Evolutionary conservation across 75 land plant genomes (phyloP), one percentile per base, ranked within the genome.

Genomic region (Pinus tabuliformis): DNA sequence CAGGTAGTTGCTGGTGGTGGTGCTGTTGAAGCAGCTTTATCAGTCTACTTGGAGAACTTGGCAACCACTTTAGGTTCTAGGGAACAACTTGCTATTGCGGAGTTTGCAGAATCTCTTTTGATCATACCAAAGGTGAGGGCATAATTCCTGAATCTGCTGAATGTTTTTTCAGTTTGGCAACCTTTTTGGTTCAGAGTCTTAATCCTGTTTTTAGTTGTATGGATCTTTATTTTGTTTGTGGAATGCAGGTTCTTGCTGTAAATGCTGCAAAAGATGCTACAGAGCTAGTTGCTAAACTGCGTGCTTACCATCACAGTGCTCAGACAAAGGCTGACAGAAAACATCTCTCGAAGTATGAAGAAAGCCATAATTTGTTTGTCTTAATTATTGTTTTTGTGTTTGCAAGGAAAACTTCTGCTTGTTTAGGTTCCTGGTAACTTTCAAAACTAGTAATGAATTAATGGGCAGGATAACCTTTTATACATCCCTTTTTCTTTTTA

Each of bases 1-100:
- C 83, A 96, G 99, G 97, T 97, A 5, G 99, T 97, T 73, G 99
- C 99, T 85, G 99, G 99, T 73, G 99, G 98, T 61, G 99, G 98
- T 77, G 98, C 99, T 15, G 99, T 94, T 57, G 99, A 97, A 89
- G 90, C 99, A 70, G 98, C 99, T 22, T 82, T 97, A 58, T 97
- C 99, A 68, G 98, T 92, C 3, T 94, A 90, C 76, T 84, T 97
- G 82, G 98, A 97, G 73, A 81, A 89, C 74, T 80, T 97, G 60
- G 98, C 99, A 20, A 97, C 99, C 17, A 92, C 99, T 59, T 74
- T 94, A 72, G 99, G 99, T 45, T 97, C 99, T 21, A 80, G 99
- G 56, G 98, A 97, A 78, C 99, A 97, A 76, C 84, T 97, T 65
- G 99, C 99, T 49, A 89, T 97, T 77, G 99, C 98, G 14, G 99